A percentile compares a stretch with the other conserved stretches of the same genome.
These are phyloP conservation scores for Dictyophora rubrovolvata DNA, from an alignment of 768 basidiomycete species.

Conservation along the genomic window DNA sequence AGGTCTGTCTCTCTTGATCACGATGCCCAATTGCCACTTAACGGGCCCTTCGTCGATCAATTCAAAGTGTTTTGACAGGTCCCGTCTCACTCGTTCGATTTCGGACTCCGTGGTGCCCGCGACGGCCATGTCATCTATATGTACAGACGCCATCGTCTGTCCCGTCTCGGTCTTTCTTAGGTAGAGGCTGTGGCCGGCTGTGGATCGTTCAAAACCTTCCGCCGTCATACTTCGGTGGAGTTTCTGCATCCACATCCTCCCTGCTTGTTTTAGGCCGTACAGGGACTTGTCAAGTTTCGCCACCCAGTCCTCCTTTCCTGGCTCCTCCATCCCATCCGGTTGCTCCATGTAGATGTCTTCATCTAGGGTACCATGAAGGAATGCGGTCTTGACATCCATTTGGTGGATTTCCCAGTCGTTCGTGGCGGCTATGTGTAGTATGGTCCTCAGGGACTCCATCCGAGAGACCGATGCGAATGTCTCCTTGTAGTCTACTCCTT, in stretches of 20 bases:
- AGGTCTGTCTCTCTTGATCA: no score
- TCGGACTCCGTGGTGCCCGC: no score
- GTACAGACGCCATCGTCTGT: no score
- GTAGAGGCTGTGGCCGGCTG: no score
- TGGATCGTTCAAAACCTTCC: no score
- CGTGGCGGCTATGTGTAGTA: constrained; percentile 19
- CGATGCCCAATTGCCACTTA: no score
- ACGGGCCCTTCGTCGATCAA: no score
- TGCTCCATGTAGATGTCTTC: constrained; percentile 32
- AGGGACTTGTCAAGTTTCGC: constrained; percentile 11
- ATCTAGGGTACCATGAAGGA: constrained; percentile 19
- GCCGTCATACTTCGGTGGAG: not conserved
- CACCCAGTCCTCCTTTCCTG: constrained; percentile 18
- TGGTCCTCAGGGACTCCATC: constrained; percentile 22
- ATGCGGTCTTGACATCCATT: constrained; percentile 22
- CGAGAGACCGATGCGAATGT: constrained; percentile 21
- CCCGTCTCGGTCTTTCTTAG: not conserved
- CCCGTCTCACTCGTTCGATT: no score
- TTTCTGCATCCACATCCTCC: constrained; percentile 23
- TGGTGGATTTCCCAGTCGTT: constrained; percentile 20
- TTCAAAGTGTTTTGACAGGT: no score
- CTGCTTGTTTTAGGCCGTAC: constrained; percentile 32
- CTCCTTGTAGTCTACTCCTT: not conserved
- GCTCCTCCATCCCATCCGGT: constrained; percentile 22
- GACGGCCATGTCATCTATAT: no score